Evolutionary conservation across 2,329 filamentous ascomycete genomes (phyloP).

Genomic region (Coniochaeta pulveracea): DNA sequence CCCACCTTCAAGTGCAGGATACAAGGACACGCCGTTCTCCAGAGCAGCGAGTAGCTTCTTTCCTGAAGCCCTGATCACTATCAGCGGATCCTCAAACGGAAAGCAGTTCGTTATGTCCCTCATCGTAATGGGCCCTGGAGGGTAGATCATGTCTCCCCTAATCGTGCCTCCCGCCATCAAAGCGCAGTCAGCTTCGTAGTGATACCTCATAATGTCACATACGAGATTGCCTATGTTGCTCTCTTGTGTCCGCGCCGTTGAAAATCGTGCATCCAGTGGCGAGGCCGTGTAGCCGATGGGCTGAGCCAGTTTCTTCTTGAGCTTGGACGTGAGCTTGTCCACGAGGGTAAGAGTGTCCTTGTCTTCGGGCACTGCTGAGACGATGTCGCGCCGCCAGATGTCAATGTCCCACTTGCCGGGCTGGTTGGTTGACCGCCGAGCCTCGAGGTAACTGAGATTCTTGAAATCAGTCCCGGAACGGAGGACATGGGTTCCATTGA

Average conservation of each 20-base stretch:
- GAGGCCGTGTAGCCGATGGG: slow-evolving; percentile 73
- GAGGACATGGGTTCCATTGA: slow-evolving; percentile 75
- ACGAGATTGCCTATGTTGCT: slow-evolving; percentile 87
- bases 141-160: slow-evolving; percentile 79
- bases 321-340: slow-evolving; percentile 55
- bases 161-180: slow-evolving; percentile 82
- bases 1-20: slow-evolving; percentile 68
- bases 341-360: slow-evolving; percentile 49
- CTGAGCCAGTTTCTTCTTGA: slow-evolving; percentile 69
- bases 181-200: slow-evolving; percentile 70
- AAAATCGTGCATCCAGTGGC: slow-evolving; percentile 78
- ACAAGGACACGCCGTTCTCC: slow-evolving; percentile 71
- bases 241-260: slow-evolving; percentile 64
- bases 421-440: slow-evolving; percentile 37
- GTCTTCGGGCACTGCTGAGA: slow-evolving; percentile 57
- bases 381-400: slow-evolving; percentile 64
- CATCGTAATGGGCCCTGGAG: slow-evolving; percentile 64
- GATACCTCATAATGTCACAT: slow-evolving; percentile 79
- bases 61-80: slow-evolving; percentile 63
- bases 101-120: slow-evolving; percentile 85
- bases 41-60: slow-evolving; percentile 66
- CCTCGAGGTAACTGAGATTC: slow-evolving; percentile 81
- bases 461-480: slow-evolving; percentile 87
- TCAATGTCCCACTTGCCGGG: slow-evolving; percentile 60
- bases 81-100: slow-evolving; percentile 83